Evolutionary conservation across 176 grass and related monocot species (phyloP).

Genomic region (Zoysia japonica): DNA sequence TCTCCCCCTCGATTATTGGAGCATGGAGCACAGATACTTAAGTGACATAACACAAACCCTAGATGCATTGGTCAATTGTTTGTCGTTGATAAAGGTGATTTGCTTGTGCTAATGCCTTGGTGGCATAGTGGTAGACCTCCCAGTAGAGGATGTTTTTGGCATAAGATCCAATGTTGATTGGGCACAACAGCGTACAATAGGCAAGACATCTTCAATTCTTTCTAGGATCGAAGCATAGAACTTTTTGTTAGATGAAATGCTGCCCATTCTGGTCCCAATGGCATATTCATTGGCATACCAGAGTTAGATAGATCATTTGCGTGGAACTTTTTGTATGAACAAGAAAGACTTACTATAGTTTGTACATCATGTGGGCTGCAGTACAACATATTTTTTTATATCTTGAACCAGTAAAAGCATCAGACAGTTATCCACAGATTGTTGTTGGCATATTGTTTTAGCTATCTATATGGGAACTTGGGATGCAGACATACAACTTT

Average conservation of each 20-base stretch:
- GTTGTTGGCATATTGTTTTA: background rate
- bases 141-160: background rate
- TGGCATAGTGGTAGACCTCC: background rate
- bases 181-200: background rate
- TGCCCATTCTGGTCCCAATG: background rate
- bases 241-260: background rate
- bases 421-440: background rate
- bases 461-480: background rate
- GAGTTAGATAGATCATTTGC: background rate
- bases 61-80: background rate
- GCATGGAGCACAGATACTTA: background rate
- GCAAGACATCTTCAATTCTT: background rate
- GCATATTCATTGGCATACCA: background rate
- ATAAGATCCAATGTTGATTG: background rate
- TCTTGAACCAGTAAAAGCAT: too few species aligned
- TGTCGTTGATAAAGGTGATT: conserved; percentile 8
- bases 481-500: conserved; percentile 25
- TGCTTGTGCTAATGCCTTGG: background rate
- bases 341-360: background rate
- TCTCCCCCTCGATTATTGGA: background rate
- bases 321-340: background rate
- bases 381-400: background rate
- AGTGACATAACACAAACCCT: background rate
- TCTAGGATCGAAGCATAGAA: background rate
- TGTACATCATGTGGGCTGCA: background rate